These are phyloP conservation scores for Vicia villosa DNA, from an alignment of 306 rosid genomes.

Conservation along the genomic window DNA sequence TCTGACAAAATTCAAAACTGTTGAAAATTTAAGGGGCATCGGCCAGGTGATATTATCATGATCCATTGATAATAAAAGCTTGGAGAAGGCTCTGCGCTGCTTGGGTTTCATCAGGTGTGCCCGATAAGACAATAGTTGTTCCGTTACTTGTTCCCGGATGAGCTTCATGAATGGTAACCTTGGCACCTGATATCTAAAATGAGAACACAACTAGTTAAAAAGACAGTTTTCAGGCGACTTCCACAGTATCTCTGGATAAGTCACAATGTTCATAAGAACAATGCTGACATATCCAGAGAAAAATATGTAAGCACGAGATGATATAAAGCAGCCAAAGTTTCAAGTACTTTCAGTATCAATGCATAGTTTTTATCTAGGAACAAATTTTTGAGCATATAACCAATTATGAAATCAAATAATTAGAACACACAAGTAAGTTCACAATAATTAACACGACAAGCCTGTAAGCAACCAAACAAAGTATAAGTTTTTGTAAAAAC, in stretches of 20 bases:
- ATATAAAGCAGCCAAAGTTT: conserved; percentile 10
- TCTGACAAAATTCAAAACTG: conserved; percentile 8
- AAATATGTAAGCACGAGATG: neutral
- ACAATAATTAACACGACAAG: conserved; percentile 2
- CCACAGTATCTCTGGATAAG: conserved; percentile 4
- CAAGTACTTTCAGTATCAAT: conserved; percentile 23
- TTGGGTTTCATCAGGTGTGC: conserved; percentile 92
- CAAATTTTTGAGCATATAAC: conserved; percentile 6
- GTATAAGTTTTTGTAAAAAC: neutral
- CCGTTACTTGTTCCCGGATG: conserved; percentile 59
- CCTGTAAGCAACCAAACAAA: conserved; percentile 16
- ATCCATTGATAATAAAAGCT: conserved; percentile 82
- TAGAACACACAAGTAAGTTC: conserved; percentile 7
- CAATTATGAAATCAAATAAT: conserved; percentile 23
- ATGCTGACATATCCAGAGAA: conserved; percentile 16
- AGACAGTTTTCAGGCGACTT: neutral
- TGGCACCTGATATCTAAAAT: conserved; percentile 82
- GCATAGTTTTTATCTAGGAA: conserved; percentile 20
- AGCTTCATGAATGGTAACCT: conserved; percentile 68
- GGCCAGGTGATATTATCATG: conserved; percentile 41
- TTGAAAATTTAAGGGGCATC: neutral
- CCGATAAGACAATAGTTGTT: conserved; percentile 71
- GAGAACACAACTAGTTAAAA: conserved; percentile 22
- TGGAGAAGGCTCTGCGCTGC: conserved; percentile 97
- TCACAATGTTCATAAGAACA: conserved; percentile 5